Percentiles rank a stretch among this genome's conserved stretches.
Evolutionary conservation across 2,329 filamentous ascomycete genomes (phyloP).

Genomic region (Fusarium sulawesiense): DNA sequence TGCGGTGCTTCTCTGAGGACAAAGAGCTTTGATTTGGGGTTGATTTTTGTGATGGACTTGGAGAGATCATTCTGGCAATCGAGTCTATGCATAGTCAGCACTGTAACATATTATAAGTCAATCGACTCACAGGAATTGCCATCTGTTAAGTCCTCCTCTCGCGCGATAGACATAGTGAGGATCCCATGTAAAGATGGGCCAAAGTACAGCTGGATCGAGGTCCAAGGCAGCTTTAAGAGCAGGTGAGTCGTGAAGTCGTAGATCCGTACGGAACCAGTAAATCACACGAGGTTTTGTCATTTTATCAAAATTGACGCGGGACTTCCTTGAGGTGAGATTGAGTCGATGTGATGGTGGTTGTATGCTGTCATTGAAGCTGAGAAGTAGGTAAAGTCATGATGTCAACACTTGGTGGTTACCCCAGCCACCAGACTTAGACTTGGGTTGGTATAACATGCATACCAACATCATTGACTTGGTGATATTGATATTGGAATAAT

Average conservation of each 20-base stretch:
- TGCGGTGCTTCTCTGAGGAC: conserved; percentile 78
- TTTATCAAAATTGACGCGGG: conserved; percentile 13
- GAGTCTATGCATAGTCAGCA: conserved; percentile 58
- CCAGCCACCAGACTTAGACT: conserved; percentile 32
- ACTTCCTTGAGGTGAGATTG: neutral
- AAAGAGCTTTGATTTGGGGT: conserved; percentile 76
- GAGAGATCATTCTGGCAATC: conserved; percentile 81
- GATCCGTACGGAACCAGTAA: conserved; percentile 83
- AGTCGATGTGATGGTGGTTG: neutral
- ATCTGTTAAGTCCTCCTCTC: conserved; percentile 77
- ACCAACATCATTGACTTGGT: neutral
- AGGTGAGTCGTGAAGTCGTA: conserved; percentile 81
- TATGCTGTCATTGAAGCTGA: neutral
- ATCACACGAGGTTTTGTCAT: conserved; percentile 63
- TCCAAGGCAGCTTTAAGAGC: conserved; percentile 78
- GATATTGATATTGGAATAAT: neutral
- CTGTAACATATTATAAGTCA: neutral
- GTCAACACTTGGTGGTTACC: conserved; percentile 35
- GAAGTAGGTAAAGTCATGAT: conserved; percentile 46
- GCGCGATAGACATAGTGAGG: conserved; percentile 82
- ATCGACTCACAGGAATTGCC: conserved; percentile 71
- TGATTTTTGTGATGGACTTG: conserved; percentile 73
- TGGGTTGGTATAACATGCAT: conserved; percentile 5
- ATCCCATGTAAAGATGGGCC: conserved; percentile 84
- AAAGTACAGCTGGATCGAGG: conserved; percentile 74